Conservation (phyloP, 192 early-diverging fungal species). For the Lobosporangium transversale region DNA sequence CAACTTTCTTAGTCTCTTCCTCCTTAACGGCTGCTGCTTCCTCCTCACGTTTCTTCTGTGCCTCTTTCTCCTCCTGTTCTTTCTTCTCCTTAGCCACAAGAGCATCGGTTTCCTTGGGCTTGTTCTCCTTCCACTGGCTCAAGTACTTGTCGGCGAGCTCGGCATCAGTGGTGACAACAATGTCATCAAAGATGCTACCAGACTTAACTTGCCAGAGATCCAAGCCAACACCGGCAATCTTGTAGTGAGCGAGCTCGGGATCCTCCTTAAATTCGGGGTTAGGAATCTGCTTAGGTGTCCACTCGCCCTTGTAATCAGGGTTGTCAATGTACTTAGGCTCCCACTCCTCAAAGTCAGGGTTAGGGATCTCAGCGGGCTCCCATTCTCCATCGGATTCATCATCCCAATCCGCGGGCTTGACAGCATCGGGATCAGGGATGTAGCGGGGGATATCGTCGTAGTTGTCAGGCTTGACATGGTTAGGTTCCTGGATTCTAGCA, state of each 20-base stretch:
- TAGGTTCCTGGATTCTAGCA: constrained; percentile 81
- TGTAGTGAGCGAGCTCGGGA: constrained; percentile 82
- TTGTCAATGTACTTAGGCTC: constrained; percentile 83
- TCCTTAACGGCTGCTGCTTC: constrained; percentile 21
- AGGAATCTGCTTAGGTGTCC: constrained; percentile 86
- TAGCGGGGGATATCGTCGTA: constrained; percentile 83
- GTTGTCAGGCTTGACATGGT: constrained; percentile 80
- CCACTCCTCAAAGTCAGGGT: constrained; percentile 92
- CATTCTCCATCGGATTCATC: constrained; percentile 96
- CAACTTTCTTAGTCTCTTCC: constrained; percentile 15
- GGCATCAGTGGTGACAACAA: constrained; percentile 87
- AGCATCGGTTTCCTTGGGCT: constrained; percentile 4
- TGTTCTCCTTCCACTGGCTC: constrained; percentile 25
- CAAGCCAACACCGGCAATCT: constrained; percentile 88
- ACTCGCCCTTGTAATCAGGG: constrained; percentile 94
- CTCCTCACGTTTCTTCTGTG: constrained; percentile 23
- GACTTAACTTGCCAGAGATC: constrained; percentile 98
- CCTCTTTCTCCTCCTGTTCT: constrained; percentile 26
- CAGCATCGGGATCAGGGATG: constrained; percentile 80
- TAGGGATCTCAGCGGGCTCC: constrained; percentile 87
- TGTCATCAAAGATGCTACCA: constrained; percentile 92
- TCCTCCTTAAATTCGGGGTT: constrained; percentile 96
- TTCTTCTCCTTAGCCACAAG: constrained; percentile 19
- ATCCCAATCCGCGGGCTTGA: constrained; percentile 91
- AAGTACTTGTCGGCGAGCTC: constrained; percentile 75